A percentile compares a stretch with the other conserved stretches of the same genome.
These are phyloP conservation scores for Perilla frutescens DNA, from an alignment of 257 asterid species.

Conservation along the genomic window DNA sequence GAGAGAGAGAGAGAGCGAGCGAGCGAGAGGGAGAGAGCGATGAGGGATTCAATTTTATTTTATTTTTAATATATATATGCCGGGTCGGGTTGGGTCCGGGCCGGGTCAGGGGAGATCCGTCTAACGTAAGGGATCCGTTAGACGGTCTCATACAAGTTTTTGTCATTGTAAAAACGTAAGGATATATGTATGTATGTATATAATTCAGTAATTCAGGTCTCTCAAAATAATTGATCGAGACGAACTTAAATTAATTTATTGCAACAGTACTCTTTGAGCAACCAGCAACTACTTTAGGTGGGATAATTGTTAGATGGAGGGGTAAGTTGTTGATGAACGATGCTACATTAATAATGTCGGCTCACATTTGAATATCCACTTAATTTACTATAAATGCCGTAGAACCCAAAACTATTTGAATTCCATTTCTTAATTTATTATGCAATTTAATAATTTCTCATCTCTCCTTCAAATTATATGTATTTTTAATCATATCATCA, in stretches of 20 bases:
- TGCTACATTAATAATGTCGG: constrained; percentile 39
- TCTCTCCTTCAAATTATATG: not conserved
- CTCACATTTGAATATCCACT: constrained; percentile 27
- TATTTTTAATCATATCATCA: too few relatives aligned
- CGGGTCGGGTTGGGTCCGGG: too few relatives aligned
- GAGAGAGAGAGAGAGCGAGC: too few relatives aligned
- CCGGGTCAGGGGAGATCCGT: too few relatives aligned
- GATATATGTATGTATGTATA: too few relatives aligned
- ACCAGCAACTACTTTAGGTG: constrained; percentile 39
- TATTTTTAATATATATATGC: too few relatives aligned
- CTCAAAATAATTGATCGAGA: constrained; percentile 9
- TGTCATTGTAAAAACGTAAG: constrained; percentile 30
- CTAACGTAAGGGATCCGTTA: too few relatives aligned
- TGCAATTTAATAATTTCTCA: not conserved
- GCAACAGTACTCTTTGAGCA: constrained; percentile 29
- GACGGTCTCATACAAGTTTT: too few relatives aligned
- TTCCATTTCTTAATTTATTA: not conserved
- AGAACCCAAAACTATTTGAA: not conserved
- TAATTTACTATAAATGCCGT: constrained; percentile 1
- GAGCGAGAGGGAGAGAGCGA: too few relatives aligned
- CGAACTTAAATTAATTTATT: constrained; percentile 30
- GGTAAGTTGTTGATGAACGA: constrained; percentile 21
- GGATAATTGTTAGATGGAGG: constrained; percentile 24
- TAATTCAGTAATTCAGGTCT: constrained; percentile 16
- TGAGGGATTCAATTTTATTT: too few relatives aligned